Percentiles rank a stretch among this genome's conserved stretches.
These are phyloP conservation scores for Asterochloris erici DNA, from an alignment of 139 green algal species.

Conservation along the genomic window DNA sequence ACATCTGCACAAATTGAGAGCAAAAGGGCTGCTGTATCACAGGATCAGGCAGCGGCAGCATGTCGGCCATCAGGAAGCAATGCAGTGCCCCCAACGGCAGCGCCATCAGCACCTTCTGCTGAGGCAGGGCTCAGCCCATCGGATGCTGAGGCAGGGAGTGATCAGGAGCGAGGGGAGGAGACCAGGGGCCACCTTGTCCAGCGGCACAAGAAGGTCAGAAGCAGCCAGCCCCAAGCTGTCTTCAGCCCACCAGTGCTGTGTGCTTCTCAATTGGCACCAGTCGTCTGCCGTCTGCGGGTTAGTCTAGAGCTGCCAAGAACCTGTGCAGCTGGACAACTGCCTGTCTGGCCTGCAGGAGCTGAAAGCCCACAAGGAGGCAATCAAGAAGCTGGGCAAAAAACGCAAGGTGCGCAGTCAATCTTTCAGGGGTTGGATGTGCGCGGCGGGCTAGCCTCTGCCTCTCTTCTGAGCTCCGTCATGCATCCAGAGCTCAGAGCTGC, in stretches of 20 bases:
- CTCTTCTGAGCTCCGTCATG: neutral
- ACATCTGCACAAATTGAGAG: too few species aligned
- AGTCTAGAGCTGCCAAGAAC: too few species aligned
- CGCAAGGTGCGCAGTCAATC: constrained; percentile 46
- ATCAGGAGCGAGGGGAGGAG: constrained; percentile 30
- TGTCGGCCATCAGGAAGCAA: neutral
- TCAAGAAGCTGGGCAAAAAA: constrained; percentile 73
- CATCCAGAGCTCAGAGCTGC: neutral
- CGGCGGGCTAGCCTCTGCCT: neutral
- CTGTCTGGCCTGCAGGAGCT: constrained; percentile 50
- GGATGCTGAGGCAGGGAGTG: neutral
- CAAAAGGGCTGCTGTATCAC: too few species aligned
- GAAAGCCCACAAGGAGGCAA: constrained; percentile 65
- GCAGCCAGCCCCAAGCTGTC: neutral
- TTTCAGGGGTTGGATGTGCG: neutral
- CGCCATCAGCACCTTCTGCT: neutral
- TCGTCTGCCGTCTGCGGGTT: neutral
- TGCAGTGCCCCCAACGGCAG: neutral
- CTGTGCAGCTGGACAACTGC: too few species aligned
- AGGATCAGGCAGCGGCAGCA: neutral
- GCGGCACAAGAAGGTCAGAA: constrained; percentile 67
- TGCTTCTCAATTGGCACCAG: neutral
- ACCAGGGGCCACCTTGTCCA: constrained; percentile 65
- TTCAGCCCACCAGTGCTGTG: neutral
- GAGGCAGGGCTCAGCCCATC: neutral